Conservation (phyloP, 2,329 filamentous ascomycete genomes). For the Ophiostoma triangulosporum region DNA sequence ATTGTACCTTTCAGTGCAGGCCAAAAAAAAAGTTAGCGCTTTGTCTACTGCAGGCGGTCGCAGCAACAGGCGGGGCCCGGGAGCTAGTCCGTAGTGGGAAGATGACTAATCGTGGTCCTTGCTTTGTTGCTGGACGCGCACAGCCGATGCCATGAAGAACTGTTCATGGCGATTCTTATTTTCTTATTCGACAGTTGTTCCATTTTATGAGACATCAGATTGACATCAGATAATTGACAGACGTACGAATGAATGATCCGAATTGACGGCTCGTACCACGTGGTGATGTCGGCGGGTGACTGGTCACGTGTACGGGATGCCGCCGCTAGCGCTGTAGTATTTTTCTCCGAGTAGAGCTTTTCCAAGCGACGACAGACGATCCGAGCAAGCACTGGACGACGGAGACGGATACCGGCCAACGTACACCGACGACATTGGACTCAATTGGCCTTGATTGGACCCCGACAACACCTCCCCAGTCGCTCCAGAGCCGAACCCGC, state of each 20-base stretch:
- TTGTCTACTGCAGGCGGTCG: conserved; percentile 2
- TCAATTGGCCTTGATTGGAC: conserved; percentile 1
- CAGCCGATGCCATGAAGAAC: too few relatives aligned
- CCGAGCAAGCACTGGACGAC: neutral
- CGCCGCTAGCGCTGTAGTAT: conserved; percentile 8
- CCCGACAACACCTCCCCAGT: neutral
- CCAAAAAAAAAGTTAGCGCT: conserved; percentile 7
- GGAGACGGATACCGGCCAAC: neutral
- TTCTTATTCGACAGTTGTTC: too few relatives aligned
- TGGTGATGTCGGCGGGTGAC: neutral
- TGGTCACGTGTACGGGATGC: conserved; percentile 7
- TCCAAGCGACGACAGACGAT: conserved; percentile 1
- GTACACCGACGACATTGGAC: neutral
- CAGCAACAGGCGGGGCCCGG: conserved; percentile 5
- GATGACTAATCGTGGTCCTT: neutral
- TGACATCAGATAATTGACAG: too few relatives aligned
- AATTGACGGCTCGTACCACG: too few relatives aligned
- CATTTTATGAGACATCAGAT: too few relatives aligned
- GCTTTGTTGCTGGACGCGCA: too few relatives aligned
- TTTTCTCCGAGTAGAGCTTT: conserved; percentile 6
- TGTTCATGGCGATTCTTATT: too few relatives aligned
- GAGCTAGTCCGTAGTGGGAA: neutral
- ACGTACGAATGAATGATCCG: too few relatives aligned
- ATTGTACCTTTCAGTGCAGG: neutral
- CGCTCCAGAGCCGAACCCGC: neutral